A percentile compares a stretch with the other conserved stretches of the same genome.
These are phyloP conservation scores for Leccinum solheimii DNA, from an alignment of 1,284 basidiomycete genomes.

Conservation along the genomic window DNA sequence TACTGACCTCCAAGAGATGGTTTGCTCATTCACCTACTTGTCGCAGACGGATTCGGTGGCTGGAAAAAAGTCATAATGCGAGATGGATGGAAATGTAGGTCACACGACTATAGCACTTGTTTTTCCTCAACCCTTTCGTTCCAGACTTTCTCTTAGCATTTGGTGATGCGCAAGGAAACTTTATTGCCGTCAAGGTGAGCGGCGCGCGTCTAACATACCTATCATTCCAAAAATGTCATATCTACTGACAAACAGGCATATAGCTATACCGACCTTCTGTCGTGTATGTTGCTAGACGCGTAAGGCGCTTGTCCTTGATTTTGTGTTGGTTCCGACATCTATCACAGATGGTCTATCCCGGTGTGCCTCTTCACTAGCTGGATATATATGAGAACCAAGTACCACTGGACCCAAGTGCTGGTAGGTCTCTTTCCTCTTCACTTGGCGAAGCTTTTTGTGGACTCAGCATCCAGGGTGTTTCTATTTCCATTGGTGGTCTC, in stretches of 20 bases:
- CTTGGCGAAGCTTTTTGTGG: background rate
- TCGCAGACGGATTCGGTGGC: slow-evolving; percentile 70
- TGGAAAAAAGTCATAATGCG: slow-evolving; percentile 69
- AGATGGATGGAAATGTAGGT: slow-evolving; percentile 87
- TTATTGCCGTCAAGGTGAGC: slow-evolving; percentile 73
- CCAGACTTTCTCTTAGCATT: slow-evolving; percentile 74
- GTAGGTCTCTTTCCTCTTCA: slow-evolving; percentile 37
- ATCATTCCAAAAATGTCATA: background rate
- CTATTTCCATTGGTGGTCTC: slow-evolving; percentile 71
- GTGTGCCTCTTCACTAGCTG: slow-evolving; percentile 78
- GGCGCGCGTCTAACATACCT: background rate
- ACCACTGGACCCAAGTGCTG: slow-evolving; percentile 79
- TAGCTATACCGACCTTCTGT: slow-evolving; percentile 80
- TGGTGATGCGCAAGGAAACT: slow-evolving; percentile 82
- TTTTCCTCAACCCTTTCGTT: background rate
- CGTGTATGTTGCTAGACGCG: slow-evolving; percentile 87
- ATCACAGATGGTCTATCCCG: slow-evolving; percentile 76
- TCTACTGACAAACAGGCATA: slow-evolving; percentile 54
- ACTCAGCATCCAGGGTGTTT: slow-evolving; percentile 52
- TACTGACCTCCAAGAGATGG: background rate
- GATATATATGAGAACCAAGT: slow-evolving; percentile 75
- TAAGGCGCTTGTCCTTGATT: slow-evolving; percentile 37
- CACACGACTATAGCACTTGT: background rate
- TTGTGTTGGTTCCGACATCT: slow-evolving; percentile 6
- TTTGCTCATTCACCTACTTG: slow-evolving; percentile 2